These are phyloP conservation scores for Xylaria sp. DNA, from an alignment of 2,329 filamentous ascomycete genomes.

Conservation along the genomic window DNA sequence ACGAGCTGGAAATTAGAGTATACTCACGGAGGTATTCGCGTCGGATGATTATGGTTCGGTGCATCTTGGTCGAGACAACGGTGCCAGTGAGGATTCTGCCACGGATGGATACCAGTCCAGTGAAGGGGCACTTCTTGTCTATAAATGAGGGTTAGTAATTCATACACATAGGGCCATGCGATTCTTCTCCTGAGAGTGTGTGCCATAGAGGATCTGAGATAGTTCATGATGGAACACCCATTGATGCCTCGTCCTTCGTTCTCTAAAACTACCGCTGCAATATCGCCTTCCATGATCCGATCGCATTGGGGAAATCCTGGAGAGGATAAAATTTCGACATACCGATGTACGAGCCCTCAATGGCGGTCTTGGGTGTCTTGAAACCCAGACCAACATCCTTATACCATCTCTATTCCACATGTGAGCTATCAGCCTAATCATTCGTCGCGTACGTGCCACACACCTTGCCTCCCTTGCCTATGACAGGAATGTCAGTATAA, in stretches of 20 bases:
- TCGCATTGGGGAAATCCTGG: background rate
- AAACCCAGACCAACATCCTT: conserved; percentile 99
- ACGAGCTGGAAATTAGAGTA: background rate
- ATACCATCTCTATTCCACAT: conserved; percentile 70
- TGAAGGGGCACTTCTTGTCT: conserved; percentile 99
- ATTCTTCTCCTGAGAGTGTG: conserved; percentile 4
- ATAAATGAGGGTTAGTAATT: conserved; percentile 41
- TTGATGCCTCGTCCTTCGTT: background rate
- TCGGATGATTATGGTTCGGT: conserved; percentile 99
- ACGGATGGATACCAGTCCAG: conserved; percentile 98
- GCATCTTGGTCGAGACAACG: conserved; percentile 99
- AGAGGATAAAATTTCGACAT: conserved; percentile 60
- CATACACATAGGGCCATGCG: background rate
- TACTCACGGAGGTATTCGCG: conserved; percentile 93
- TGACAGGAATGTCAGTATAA: conserved; percentile 18
- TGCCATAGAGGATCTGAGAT: background rate
- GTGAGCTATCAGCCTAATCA: conserved; percentile 28
- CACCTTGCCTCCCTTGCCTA: conserved; percentile 72
- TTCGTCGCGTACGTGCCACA: conserved; percentile 56
- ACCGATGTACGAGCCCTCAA: conserved; percentile 99
- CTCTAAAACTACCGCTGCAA: background rate
- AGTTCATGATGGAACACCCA: no score
- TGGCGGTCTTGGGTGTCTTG: conserved; percentile 97
- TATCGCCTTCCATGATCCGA: background rate
- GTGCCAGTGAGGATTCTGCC: conserved; percentile 99